Base-by-base conservation (phyloP, 768 basidiomycete species). In the Jaapia argillacea region DNA sequence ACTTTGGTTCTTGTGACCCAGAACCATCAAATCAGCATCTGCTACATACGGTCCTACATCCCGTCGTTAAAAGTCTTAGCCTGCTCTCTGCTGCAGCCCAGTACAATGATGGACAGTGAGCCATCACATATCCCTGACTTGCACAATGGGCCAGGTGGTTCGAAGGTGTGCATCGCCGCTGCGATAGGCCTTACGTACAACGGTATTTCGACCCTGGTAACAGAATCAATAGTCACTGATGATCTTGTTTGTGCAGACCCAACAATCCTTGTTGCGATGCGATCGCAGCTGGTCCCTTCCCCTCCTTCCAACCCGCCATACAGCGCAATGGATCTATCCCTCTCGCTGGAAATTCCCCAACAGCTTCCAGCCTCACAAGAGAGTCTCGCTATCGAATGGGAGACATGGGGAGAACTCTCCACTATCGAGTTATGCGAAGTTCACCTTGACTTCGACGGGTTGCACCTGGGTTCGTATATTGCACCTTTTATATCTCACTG, bases 1-100 rank as follows among this genome's bases (percentile, higher is more conserved):
- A 72, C 72, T 5, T 63, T 86, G 35, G 48, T 83, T 7, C 63
- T 84, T 10, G 75, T 86, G 13, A 83, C 81, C 0, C 74, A 84
- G 58, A 68, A 76, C 44, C 75, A 79, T 40, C 68, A 67, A 25
- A 60, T 79, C 16, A 67, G 74, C 40, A 54, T 80, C 37, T 76
- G 69, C 55, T 79, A 74, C 51, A 55, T 77, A 36, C 74, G 73
- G 13, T 63, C 71, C 37, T 70, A 71, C 49, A 37, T 54, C 2
- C 54, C 66, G 2, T 57, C 63, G 6, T 51, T 81, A 23, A 73
- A 68, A 53, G 63, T 69, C 33, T 51, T 79, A 24, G 70, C 63
- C 25, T 74, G 69, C 45, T 69, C 75, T 13, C 63, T 85, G 14
- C 58, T 61, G 14, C 64, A 68, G 36, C 60, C 67, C 27, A 60